Evolutionary conservation across 768 basidiomycete species (phyloP), one percentile per base, ranked within the genome.

Genomic region (Pleurotus giganteus): DNA sequence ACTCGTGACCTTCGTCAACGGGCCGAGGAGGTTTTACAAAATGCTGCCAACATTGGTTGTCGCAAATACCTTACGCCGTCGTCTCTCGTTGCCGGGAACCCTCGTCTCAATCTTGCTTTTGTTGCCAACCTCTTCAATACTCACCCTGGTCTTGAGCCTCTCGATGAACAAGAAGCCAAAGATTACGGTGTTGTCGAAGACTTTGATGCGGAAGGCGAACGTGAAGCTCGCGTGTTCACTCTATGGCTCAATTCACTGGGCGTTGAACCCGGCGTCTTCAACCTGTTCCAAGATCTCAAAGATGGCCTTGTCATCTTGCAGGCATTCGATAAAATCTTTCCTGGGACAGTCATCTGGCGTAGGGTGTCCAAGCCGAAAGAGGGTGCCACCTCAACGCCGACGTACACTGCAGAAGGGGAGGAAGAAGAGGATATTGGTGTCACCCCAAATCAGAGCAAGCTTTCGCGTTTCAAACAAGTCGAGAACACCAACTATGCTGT

Each of bases 91-190:
- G 75, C 93, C 2, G 97, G 97, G 17, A 99, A 99, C 68, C 95
- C 94, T 8, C 93, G 95, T 61, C 83, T 99, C 42, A 99, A 99
- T 71, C 88, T 99, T 53, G 94, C 94, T 12, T 99, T 98, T 68
- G 96, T 98, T 56, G 97, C 97, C 36, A 96, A 98, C 71, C 81
- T 99, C 52, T 99, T 99, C 83, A 99, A 99, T 77, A 98, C 92
- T 1, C 86, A 90, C 71, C 97, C 96, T 0, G 93, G 96, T 0
- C 86, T 98, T 28, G 97, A 83, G 58, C 96, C 96, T 1, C 82
- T 98, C 42, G 94, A 96, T 65, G 94, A 94, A 65, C 83, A 93
- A 66, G 94, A 98, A 67, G 89, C 89, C 4, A 94, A 96, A 58
- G 89, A 91, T 61, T 91, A 91, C 57, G 90, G 91, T 21, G 83